Base-by-base conservation (phyloP, 2,329 filamentous ascomycete genomes). In the Alternaria burnsii region DNA sequence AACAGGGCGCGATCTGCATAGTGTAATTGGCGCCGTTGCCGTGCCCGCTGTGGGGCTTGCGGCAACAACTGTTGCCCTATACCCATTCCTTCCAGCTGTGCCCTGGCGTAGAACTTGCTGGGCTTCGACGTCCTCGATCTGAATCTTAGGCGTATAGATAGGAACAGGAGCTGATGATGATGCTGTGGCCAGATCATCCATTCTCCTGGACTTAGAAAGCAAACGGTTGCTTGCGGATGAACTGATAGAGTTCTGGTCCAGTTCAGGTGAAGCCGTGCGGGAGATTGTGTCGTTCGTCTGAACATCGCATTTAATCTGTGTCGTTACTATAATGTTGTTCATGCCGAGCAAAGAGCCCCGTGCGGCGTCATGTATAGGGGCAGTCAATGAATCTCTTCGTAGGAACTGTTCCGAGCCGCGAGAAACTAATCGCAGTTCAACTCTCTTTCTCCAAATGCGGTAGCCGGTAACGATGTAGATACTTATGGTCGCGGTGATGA, bases 381-480 rank as follows among this genome's bases (percentile, higher is more conserved):
- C 16, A 16, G 9, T 46, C 6, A 56, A 52, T 10, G 57, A 26
- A 20, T 20, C 36, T 18, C 28, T 56, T 32, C 36, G 55, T 16
- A 59, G 30, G 1, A 58, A 24, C 32, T 66, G 63, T 6, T 55
- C 32, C 14, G 66, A 59, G 12, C 53, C 51, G n/a, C 54, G 63
- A 5, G 67, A 63, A 26, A 75, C 67, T 1, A 67, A 70, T 1
- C 63, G 60, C 84, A 83, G 47, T 81, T 83, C 54, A 89, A 83
- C 71, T 67, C 90, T 86, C 73, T 90, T 90, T 61, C 85, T 83
- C 74, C 88, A 91, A 59, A 92, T 91, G 41, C 88, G 87, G 58
- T 83, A 81, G 9, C 89, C 89, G n/a, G 88, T 87, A 32, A 86
- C 82, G 53, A 87, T 80, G 69, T 92, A 92, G 63, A 92, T 90